Percentiles rank a stretch among this genome's conserved stretches.
These are phyloP conservation scores for Mycena haematopus DNA, from an alignment of 768 basidiomycete genomes.

Conservation along the genomic window DNA sequence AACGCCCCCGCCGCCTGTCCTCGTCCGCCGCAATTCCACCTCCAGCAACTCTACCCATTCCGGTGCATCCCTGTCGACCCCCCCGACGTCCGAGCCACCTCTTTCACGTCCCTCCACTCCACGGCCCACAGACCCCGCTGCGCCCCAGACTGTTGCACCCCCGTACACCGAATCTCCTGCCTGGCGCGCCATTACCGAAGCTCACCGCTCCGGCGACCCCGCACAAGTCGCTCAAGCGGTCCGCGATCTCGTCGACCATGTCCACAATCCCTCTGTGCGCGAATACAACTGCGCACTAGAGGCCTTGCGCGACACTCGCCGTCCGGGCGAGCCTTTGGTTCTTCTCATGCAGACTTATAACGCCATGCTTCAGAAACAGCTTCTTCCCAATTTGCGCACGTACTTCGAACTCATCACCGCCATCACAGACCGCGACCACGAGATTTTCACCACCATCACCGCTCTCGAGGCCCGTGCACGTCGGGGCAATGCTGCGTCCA, in stretches of 20 bases:
- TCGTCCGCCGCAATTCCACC: constrained; percentile 57
- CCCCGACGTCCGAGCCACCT: constrained; percentile 30
- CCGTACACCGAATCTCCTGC: constrained; percentile 18
- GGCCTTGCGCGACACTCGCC: constrained; percentile 55
- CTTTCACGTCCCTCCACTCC: constrained; percentile 18
- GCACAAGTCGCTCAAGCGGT: constrained; percentile 42
- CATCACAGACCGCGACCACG: constrained; percentile 70
- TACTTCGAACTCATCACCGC: constrained; percentile 67
- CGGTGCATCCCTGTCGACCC: background rate
- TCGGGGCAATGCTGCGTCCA: constrained; percentile 28
- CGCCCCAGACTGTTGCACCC: constrained; percentile 35
- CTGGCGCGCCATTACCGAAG: constrained; percentile 35
- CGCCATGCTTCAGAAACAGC: constrained; percentile 63
- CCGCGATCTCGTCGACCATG: constrained; percentile 40
- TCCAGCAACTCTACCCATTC: constrained; percentile 33
- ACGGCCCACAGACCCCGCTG: constrained; percentile 31
- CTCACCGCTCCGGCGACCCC: constrained; percentile 36
- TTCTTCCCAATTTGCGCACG: constrained; percentile 68
- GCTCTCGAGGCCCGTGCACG: constrained; percentile 48
- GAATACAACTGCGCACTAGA: constrained; percentile 71
- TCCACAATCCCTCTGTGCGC: constrained; percentile 44
- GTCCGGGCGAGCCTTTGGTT: constrained; percentile 58
- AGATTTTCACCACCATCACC: constrained; percentile 56
- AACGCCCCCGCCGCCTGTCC: constrained; percentile 34
- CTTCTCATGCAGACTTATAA: constrained; percentile 74